These are phyloP conservation scores for Cyberlindnera amylophila DNA, from an alignment of 805 yeast genomes.

Conservation along the genomic window DNA sequence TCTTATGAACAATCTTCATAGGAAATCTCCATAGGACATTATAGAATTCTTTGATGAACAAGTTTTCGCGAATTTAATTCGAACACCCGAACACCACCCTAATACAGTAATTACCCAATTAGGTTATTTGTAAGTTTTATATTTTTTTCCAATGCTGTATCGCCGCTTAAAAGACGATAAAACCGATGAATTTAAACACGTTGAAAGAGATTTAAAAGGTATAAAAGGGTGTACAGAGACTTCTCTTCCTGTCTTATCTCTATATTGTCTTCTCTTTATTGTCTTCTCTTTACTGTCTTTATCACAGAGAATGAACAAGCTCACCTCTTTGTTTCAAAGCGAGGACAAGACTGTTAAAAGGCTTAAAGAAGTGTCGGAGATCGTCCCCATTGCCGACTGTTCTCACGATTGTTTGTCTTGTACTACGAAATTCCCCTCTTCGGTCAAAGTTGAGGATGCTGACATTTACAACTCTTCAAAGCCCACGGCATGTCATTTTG, in stretches of 20 bases:
- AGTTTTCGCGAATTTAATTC: no score
- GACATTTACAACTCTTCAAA: conserved; percentile 62
- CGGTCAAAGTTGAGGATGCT: conserved; percentile 37
- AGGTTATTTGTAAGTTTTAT: no score
- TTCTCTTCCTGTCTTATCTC: background rate
- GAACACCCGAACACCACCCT: no score
- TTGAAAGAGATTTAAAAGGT: no score
- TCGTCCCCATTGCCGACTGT: conserved; percentile 46
- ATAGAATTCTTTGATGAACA: no score
- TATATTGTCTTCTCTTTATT: background rate
- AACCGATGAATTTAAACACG: background rate
- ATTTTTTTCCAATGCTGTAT: no score
- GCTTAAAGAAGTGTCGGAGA: conserved; percentile 30
- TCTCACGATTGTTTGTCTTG: conserved; percentile 55
- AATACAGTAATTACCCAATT: no score
- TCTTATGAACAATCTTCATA: no score
- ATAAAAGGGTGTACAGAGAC: background rate
- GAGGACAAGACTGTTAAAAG: conserved; percentile 10
- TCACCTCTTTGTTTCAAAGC: conserved; percentile 8
- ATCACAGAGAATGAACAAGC: conserved; percentile 7
- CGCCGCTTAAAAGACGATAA: background rate
- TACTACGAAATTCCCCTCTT: conserved; percentile 46
- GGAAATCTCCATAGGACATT: no score
- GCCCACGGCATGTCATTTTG: conserved; percentile 64
- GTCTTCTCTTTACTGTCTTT: background rate